Conservation (phyloP, 2,329 filamentous ascomycete genomes). For the Phyllosticta capitalensis region DNA sequence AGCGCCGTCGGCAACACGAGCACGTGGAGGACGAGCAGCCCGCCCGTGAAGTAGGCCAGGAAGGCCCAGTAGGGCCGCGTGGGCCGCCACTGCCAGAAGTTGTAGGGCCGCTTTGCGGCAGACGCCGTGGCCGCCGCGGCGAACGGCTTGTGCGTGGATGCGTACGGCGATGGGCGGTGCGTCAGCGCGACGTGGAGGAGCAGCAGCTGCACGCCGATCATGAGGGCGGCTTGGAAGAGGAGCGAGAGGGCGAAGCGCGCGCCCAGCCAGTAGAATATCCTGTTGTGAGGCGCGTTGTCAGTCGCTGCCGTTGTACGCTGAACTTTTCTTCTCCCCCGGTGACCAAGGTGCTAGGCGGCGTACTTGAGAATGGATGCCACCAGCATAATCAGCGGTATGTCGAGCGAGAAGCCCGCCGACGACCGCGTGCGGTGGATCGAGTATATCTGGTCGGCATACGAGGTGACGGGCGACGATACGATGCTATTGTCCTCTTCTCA, state of each 20-base stretch:
- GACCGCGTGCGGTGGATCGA: constrained; percentile 51
- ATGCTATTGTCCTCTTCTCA: constrained; percentile 33
- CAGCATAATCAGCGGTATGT: constrained; percentile 59
- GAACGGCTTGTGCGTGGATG: constrained; percentile 47
- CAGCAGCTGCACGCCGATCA: constrained; percentile 49
- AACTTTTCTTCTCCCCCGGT: not conserved
- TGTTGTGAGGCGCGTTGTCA: constrained; percentile 17
- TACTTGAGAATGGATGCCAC: constrained; percentile 55
- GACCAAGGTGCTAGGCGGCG: constrained; percentile 8
- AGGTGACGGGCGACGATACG: constrained; percentile 53
- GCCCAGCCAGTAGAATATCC: constrained; percentile 57
- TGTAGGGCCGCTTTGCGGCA: constrained; percentile 52
- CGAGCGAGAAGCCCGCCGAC: constrained; percentile 55
- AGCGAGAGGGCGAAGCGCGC: constrained; percentile 50
- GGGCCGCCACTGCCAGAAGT: constrained; percentile 76
- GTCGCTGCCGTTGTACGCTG: not conserved
- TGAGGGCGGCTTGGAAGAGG: constrained; percentile 50
- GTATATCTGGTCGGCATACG: constrained; percentile 58
- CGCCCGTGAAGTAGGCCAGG: constrained; percentile 55
- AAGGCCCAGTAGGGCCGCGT: constrained; percentile 74
- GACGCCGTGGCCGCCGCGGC: constrained; percentile 34
- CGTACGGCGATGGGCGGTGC: constrained; percentile 38
- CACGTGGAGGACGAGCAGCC: constrained; percentile 56
- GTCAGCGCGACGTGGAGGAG: constrained; percentile 53
- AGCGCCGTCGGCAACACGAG: constrained; percentile 49